Base-by-base conservation (phyloP, 2,329 filamentous ascomycete species). In the Apiospora hydei region DNA sequence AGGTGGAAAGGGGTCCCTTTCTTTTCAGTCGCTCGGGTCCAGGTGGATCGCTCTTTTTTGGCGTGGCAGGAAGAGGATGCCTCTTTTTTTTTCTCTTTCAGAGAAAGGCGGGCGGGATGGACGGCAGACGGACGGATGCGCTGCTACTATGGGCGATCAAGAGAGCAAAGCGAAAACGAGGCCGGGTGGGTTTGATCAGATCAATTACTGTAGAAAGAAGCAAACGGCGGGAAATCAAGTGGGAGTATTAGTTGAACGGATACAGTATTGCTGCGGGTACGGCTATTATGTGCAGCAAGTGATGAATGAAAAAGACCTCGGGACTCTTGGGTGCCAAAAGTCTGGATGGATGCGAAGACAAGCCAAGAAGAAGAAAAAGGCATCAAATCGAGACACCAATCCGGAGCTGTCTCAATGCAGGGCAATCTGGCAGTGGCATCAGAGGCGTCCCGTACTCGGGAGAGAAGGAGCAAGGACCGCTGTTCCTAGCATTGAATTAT, bases 1-100 rank as follows among this genome's bases (percentile, higher is more conserved):
- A 57, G 47, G 46, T 24, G 49, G 68, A 69, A 69, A 69, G 68
- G 68, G 68, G 68, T 69, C 68, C 46, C 49, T 51, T 43, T 51
- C 46, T 69, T 38, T 69, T 69, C 47, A 38, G 47, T 53, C 41
- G 30, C 24, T 69, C 46, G 47, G 68, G 47, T 46, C 67, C 34
- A 43, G 68, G 68, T 69, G 68, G 68, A 69, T 57, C 68, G 34
- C 34, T 38, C 34, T 38, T 38, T 8, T 38, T 38, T 38, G 44
- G 26, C 26, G 67, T 49, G 47, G 66, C 66, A 46, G 43, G 14
- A 3, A 67, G 18, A 68, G 2, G 66, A 44, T 6, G 14, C 14
- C 46, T 49, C n/a, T 49, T 8, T 10, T 49, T 46, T 49, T n/a
- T n/a, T 30, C 44, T 18, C 8, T 43, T 43, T 14, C 53, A 61